These are phyloP conservation scores for Cryptosporidium xiaoi DNA, from an alignment of 169 alveolate species.

Conservation along the genomic window DNA sequence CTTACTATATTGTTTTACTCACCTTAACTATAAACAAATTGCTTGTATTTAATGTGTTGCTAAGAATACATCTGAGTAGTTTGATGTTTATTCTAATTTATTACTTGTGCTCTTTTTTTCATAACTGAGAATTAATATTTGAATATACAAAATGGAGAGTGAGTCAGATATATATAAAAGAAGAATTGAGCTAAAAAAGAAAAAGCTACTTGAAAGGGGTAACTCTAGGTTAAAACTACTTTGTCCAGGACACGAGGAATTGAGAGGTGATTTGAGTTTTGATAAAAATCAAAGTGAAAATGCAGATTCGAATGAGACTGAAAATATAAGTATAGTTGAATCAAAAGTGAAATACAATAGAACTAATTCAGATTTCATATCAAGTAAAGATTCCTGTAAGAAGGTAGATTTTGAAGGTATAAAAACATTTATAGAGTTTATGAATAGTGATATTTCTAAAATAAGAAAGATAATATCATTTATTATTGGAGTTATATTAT, in stretches of 20 bases:
- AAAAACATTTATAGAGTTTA: not conserved
- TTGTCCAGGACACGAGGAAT: slow-evolving; percentile 44
- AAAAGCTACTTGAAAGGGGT: slow-evolving; percentile 48
- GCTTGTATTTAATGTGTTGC: too few species aligned
- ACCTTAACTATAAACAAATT: too few species aligned
- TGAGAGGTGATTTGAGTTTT: not conserved
- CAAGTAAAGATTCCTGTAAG: not conserved
- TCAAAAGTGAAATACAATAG: not conserved
- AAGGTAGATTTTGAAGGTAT: not conserved
- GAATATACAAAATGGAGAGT: not conserved
- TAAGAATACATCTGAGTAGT: too few species aligned
- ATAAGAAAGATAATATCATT: slow-evolving; percentile 1
- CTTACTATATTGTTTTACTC: too few species aligned
- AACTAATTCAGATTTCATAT: not conserved
- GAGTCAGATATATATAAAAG: not conserved
- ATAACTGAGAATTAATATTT: not conserved
- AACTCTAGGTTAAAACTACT: slow-evolving; percentile 30
- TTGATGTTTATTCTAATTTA: too few species aligned
- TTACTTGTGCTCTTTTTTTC: not conserved
- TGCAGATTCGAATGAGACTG: not conserved
- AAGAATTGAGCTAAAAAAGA: slow-evolving; percentile 34
- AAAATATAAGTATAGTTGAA: not conserved
- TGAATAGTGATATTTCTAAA: not conserved
- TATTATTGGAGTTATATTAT: slow-evolving; percentile 18
- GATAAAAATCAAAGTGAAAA: not conserved